These are phyloP conservation scores for Peltaster fructicola DNA, from an alignment of 2,329 filamentous ascomycete genomes.

Conservation along the genomic window DNA sequence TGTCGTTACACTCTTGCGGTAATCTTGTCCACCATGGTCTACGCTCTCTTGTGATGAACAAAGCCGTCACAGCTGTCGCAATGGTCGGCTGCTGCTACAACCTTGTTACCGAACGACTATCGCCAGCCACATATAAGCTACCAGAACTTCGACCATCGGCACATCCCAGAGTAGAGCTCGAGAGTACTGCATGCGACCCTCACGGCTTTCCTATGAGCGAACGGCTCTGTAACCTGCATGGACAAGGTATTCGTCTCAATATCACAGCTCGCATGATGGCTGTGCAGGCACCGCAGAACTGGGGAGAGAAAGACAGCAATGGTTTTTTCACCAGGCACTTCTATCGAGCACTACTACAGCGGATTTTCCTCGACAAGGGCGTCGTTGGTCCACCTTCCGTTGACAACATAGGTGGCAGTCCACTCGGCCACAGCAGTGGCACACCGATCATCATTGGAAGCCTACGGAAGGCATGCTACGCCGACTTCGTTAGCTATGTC, in stretches of 20 bases:
- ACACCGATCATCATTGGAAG: slow-evolving; percentile 78
- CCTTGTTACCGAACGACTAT: slow-evolving; percentile 74
- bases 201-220: slow-evolving; percentile 90
- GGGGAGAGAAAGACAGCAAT: slow-evolving; percentile 65
- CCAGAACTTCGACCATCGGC: slow-evolving; percentile 52
- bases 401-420: slow-evolving; percentile 14
- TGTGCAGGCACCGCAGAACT: slow-evolving; percentile 86
- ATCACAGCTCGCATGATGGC: slow-evolving; percentile 98
- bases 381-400: slow-evolving; percentile 44
- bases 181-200: slow-evolving; percentile 51
- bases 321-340: slow-evolving; percentile 86
- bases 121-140: slow-evolving; percentile 72
- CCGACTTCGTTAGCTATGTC: slow-evolving; percentile 58
- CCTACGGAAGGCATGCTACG: slow-evolving; percentile 63
- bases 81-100: slow-evolving; percentile 99
- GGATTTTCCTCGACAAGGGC: slow-evolving; percentile 73
- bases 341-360: slow-evolving; percentile 77
- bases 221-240: slow-evolving; percentile 37
- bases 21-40: slow-evolving; percentile 94
- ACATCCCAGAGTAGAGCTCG: slow-evolving; percentile 43
- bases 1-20: slow-evolving; percentile 92
- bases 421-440: slow-evolving; percentile 19
- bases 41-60: slow-evolving; percentile 68
- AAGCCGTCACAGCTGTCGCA: slow-evolving; percentile 70
- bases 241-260: slow-evolving; percentile 60